Conservation (phyloP, 2,329 filamentous ascomycete genomes). For the Colletotrichum cuscutae region DNA sequence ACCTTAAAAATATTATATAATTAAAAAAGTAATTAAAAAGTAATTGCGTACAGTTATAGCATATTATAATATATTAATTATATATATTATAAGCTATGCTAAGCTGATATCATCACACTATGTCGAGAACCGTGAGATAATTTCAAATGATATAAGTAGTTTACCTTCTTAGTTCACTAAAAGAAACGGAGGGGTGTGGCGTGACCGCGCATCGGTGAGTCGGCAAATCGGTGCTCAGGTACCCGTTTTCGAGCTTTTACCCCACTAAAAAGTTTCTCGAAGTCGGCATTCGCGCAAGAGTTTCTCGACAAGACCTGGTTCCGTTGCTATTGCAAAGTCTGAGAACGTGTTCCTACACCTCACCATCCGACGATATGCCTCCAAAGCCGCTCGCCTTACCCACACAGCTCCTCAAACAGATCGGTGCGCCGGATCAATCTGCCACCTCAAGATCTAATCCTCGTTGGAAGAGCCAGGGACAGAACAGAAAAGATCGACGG, state of each 20-base stretch:
- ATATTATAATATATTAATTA: too few relatives aligned
- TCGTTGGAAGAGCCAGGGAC: slow-evolving; percentile 34
- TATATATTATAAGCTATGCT: too few relatives aligned
- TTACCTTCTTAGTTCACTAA: neutral
- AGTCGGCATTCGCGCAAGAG: too few relatives aligned
- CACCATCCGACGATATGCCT: slow-evolving; percentile 39
- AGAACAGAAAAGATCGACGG: slow-evolving; percentile 71
- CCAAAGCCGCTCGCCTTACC: slow-evolving; percentile 54
- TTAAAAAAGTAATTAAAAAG: too few relatives aligned
- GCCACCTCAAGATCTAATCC: slow-evolving; percentile 17
- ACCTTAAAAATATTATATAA: too few relatives aligned
- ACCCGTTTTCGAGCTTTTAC: too few relatives aligned
- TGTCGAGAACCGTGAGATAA: too few relatives aligned
- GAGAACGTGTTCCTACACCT: neutral
- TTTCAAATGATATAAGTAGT: too few relatives aligned
- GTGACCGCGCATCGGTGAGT: too few relatives aligned
- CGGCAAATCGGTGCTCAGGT: neutral
- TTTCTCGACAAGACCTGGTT: neutral
- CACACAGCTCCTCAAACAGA: slow-evolving; percentile 53
- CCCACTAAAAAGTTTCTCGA: slow-evolving; percentile 22
- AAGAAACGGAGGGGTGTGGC: neutral
- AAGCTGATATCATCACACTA: too few relatives aligned
- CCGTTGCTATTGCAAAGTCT: neutral
- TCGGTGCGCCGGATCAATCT: slow-evolving; percentile 42
- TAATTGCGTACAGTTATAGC: too few relatives aligned